These are phyloP conservation scores for Pulveroboletus sp. DNA, from an alignment of 768 basidiomycete species.

Conservation along the genomic window DNA sequence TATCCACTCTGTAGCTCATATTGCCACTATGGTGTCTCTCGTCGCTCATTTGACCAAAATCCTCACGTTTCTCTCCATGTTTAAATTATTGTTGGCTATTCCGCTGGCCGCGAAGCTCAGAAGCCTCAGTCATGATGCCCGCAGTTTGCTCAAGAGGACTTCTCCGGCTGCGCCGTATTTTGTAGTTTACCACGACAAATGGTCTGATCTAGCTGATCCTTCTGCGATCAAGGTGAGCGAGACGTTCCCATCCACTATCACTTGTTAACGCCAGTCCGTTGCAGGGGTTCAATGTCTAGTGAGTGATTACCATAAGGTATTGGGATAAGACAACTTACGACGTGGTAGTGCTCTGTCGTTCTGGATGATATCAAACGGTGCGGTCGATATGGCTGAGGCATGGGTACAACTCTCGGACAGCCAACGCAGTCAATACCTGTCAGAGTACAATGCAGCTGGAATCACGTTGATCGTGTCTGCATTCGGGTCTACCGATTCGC, in stretches of 20 bases:
- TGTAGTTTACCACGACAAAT: conserved; percentile 37
- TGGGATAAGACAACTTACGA: not conserved
- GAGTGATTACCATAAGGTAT: not conserved
- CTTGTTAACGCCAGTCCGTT: not conserved
- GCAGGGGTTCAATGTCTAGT: conserved; percentile 35
- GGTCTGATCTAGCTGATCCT: conserved; percentile 33
- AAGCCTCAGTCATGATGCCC: conserved; percentile 15
- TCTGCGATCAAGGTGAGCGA: conserved; percentile 39
- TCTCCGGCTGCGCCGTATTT: conserved; percentile 46
- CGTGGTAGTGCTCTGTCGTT: conserved; percentile 36
- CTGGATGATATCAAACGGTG: conserved; percentile 32
- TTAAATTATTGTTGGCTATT: conserved; percentile 6
- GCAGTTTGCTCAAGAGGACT: conserved; percentile 13
- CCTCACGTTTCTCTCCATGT: not conserved
- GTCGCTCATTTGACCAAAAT: not conserved
- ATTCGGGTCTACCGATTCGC: conserved; percentile 40
- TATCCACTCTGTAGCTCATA: no score
- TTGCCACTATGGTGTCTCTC: conserved; percentile 10
- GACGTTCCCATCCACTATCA: not conserved
- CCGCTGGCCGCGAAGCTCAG: conserved; percentile 15
- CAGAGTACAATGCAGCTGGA: conserved; percentile 49
- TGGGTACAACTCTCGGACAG: conserved; percentile 37
- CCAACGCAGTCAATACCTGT: conserved; percentile 39
- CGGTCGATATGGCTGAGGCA: conserved; percentile 41
- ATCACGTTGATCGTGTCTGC: conserved; percentile 53